Evolutionary conservation across 164 flowering plant species (phyloP), one percentile per base, ranked within the genome.

Genomic region (Vitis riparia): DNA sequence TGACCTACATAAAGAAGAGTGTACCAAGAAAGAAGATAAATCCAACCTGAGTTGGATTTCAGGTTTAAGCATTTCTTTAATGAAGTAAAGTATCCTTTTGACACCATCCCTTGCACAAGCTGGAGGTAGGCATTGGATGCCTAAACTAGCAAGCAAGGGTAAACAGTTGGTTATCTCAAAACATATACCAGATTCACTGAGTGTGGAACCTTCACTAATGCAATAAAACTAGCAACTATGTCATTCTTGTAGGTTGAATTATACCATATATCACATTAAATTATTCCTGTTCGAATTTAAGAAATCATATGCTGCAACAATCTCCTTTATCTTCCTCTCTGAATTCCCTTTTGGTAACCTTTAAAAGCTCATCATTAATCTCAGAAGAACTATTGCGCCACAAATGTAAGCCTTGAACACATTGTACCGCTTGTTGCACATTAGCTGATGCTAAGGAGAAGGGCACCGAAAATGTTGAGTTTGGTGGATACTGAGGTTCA

Each of bases 11-110:
- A 69, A 89, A 92, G 83, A 95, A 95, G 13, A 91, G 89, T 27
- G 85, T 70, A 71, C 99, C 97, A 71, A 93, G 86, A 59, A 91
- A 80, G 98, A 89, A 63, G 98, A 76, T 19, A 93, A 78, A 76
- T 95, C 99, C 69, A 90, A 71, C 70, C 79, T 82, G 10, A 82
- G 47, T 65, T 67, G 8, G 47, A 88, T 86, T 77, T 57, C 89
- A 67, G 83, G 77, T 78, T 91, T 95, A 3, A 97, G 99, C 97
- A 93, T 93, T 78, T 93, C 98, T 81, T 91, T 89, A 68, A 91
- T 86, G 81, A 89, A 96, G 59, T 93, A 93, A 65, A 91, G 71
- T 11, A 76, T 77, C 71, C 91, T 83, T 75, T 84, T 73, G 65
- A 86, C 71, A 15, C 80, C 80, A 59, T 84, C 70, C 12, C 98